Conservation (phyloP, 345 rosid genomes). For the Linum usitatissimum region DNA sequence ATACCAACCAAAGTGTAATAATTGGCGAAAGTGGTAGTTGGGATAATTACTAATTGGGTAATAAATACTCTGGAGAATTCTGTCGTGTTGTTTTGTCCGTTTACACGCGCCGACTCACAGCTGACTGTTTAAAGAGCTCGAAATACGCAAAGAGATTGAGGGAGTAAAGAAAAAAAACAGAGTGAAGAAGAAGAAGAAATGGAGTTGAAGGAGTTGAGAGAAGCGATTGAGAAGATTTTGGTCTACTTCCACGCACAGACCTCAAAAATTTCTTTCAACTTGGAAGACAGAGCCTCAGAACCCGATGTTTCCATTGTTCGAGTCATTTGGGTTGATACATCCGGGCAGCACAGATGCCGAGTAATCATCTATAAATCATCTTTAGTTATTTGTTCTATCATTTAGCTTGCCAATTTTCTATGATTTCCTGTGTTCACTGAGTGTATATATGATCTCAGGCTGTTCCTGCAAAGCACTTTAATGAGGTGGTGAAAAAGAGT, state of each 20-base stretch:
- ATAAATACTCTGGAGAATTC: too few relatives aligned
- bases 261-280: slow-evolving; percentile 18
- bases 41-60: too few relatives aligned
- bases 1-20: too few relatives aligned
- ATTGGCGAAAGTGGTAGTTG: too few relatives aligned
- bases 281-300: slow-evolving; percentile 19
- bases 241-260: slow-evolving; percentile 86
- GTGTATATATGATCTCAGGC: slow-evolving; percentile 37
- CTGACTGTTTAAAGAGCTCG: too few relatives aligned
- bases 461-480: slow-evolving; percentile 63
- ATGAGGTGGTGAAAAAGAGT: slow-evolving; percentile 42
- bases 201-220: slow-evolving; percentile 48
- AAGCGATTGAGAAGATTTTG: slow-evolving; percentile 42
- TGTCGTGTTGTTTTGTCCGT: too few relatives aligned
- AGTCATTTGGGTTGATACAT: slow-evolving; percentile 76
- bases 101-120: too few relatives aligned
- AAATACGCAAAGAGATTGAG: neutral
- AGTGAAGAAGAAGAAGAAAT: slow-evolving; percentile 15
- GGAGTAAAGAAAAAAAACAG: neutral
- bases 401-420: neutral
- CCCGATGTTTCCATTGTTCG: slow-evolving; percentile 49
- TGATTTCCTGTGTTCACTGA: neutral
- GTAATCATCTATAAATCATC: slow-evolving; percentile 24
- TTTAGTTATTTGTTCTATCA: neutral
- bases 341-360: slow-evolving; percentile 95